These are phyloP conservation scores for Zelopaecilomyces penicillatus DNA, from an alignment of 2,329 filamentous ascomycete species.

Conservation along the genomic window DNA sequence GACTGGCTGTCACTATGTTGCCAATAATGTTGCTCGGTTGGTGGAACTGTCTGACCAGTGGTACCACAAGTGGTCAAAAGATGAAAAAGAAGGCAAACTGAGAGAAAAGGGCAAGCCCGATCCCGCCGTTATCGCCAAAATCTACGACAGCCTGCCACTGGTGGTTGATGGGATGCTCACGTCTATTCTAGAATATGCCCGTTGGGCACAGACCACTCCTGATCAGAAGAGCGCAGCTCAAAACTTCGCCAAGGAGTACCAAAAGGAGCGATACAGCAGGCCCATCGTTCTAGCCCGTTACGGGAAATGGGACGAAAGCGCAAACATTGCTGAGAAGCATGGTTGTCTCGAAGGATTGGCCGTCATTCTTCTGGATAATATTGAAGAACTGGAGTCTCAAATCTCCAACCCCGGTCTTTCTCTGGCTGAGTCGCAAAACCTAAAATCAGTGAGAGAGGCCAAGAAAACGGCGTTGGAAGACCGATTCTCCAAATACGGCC, in stretches of 20 bases:
- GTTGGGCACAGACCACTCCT: slow-evolving; percentile 39
- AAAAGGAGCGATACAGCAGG: slow-evolving; percentile 42
- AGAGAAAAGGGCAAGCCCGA: slow-evolving; percentile 29
- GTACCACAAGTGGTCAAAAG: slow-evolving; percentile 42
- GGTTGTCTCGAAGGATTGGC: slow-evolving; percentile 47
- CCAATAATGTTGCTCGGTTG: slow-evolving; percentile 53
- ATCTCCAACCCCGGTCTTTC: slow-evolving; percentile 20
- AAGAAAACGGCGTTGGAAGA: slow-evolving; percentile 39
- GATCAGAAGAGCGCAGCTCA: slow-evolving; percentile 36
- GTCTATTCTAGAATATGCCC: slow-evolving; percentile 43
- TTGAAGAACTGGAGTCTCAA: slow-evolving; percentile 29
- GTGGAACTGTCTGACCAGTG: slow-evolving; percentile 49
- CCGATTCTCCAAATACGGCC: slow-evolving; percentile 56
- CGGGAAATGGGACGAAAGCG: slow-evolving; percentile 49
- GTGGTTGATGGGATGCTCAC: slow-evolving; percentile 49
- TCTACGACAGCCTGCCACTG: slow-evolving; percentile 39
- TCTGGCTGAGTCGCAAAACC: slow-evolving; percentile 18
- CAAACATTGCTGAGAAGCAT: slow-evolving; percentile 51
- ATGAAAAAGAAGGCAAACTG: slow-evolving; percentile 22
- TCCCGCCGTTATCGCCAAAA: slow-evolving; percentile 33
- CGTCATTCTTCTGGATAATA: slow-evolving; percentile 46
- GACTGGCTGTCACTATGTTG: slow-evolving; percentile 63
- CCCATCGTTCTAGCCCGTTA: slow-evolving; percentile 45
- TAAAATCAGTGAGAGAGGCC: slow-evolving; percentile 28
- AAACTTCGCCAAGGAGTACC: slow-evolving; percentile 40